Percentiles rank a stretch among this genome's conserved stretches.
Evolutionary conservation across 148 eudicot genomes (phyloP).

Genomic region (Diospyros kaki): DNA sequence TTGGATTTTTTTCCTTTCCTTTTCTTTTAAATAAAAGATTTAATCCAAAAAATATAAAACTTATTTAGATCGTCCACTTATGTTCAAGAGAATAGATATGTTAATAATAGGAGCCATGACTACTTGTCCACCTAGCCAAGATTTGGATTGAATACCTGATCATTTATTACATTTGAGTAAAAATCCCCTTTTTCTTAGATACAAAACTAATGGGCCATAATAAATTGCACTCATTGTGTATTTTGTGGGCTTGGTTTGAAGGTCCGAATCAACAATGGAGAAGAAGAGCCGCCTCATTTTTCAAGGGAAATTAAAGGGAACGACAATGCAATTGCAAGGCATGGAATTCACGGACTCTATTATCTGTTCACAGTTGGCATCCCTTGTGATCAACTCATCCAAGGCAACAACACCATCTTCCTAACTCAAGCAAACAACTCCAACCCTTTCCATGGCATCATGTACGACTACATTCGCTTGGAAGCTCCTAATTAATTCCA

Average conservation of each 20-base stretch:
- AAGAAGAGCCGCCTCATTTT: constrained; percentile 23
- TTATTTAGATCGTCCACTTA: too few relatives aligned
- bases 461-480: constrained; percentile 42
- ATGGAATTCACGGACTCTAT: constrained; percentile 42
- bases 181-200: too few relatives aligned
- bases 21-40: too few relatives aligned
- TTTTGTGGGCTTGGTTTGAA: neutral
- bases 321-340: constrained; percentile 45
- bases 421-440: constrained; percentile 31
- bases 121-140: too few relatives aligned
- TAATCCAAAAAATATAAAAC: too few relatives aligned
- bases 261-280: constrained; percentile 29
- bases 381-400: neutral
- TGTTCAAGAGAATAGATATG: too few relatives aligned
- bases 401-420: constrained; percentile 23
- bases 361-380: constrained; percentile 29
- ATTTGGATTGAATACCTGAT: too few relatives aligned
- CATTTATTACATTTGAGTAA: too few relatives aligned
- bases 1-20: neutral
- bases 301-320: constrained; percentile 32
- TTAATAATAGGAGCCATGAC: too few relatives aligned
- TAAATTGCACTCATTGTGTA: too few relatives aligned
- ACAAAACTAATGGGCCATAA: too few relatives aligned
- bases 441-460: constrained; percentile 30
- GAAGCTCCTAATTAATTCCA: constrained; percentile 14